Evolutionary conservation across 2,329 filamentous ascomycete species (phyloP).

Genomic region (Cryphonectria radicalis): DNA sequence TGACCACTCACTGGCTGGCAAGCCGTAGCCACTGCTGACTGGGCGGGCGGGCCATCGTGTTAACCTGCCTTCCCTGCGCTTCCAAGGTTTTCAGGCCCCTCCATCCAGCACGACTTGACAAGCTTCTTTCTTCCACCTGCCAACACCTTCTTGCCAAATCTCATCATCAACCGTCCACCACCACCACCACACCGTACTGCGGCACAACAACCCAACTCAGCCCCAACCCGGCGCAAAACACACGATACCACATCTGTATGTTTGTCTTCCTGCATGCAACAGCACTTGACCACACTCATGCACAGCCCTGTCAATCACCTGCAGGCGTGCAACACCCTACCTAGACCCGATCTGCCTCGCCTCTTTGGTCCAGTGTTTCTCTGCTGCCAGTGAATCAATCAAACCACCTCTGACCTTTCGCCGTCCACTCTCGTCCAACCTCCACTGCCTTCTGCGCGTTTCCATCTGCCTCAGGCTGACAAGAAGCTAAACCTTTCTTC

Average conservation of each 20-base stretch:
- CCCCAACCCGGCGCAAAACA: neutral
- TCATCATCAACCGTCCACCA: constrained; percentile 6
- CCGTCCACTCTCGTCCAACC: constrained; percentile 3
- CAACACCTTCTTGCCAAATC: constrained; percentile 8
- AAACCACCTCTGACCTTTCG: constrained; percentile 1
- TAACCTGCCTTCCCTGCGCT: constrained; percentile 3
- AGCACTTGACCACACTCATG: neutral
- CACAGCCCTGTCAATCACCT: constrained; percentile 9
- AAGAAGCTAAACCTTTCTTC: neutral
- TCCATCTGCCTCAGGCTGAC: constrained; percentile 9
- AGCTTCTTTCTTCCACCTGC: constrained; percentile 14
- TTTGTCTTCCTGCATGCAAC: constrained; percentile 8
- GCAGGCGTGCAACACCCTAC: constrained; percentile 12
- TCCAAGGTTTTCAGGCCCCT: constrained; percentile 15
- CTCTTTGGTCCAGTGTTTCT: neutral
- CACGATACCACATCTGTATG: constrained; percentile 15
- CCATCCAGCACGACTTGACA: constrained; percentile 8
- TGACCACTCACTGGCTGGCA: neutral
- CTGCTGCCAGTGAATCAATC: constrained; percentile 7
- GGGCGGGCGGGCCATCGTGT: constrained; percentile 1
- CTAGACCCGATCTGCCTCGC: neutral
- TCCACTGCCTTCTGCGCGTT: constrained; percentile 8
- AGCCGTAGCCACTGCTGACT: neutral
- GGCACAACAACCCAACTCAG: neutral
- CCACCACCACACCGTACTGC: neutral